Evolutionary conservation across 2,329 filamentous ascomycete genomes (phyloP), one percentile per base, ranked within the genome.

Genomic region (Penicillium vulpinum): DNA sequence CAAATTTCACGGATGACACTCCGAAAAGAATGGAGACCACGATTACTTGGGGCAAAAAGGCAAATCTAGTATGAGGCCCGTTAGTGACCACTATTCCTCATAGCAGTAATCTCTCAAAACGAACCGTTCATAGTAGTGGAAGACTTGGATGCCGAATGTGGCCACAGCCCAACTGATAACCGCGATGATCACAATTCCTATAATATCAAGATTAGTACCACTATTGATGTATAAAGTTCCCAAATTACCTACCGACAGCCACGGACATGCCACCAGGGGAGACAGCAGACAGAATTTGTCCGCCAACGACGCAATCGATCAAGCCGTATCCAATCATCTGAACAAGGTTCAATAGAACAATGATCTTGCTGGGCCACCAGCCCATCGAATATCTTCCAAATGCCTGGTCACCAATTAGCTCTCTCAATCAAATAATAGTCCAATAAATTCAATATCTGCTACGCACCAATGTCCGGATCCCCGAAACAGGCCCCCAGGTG

Each of bases 231-330:
- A 16, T 22, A 2, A 11, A 18, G 21, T 31, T 26, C 9, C 6
- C 11, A 9, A n/a, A 55, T 38, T 18, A 63, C 71, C 51, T 66
- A 63, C 87, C 87, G 1, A 89, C 87, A 33, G 84, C 80, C 21
- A 88, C 81, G 2, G 83, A 84, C 73, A 89, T 79, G 58, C 78
- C 81, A 57, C 81, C 79, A 1, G 77, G 72, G 13, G 83, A 85
- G 4, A 90, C 84, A 2, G 87, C 87, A 5, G 84, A 87, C 2
- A 90, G 74, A 26, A 89, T 88, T 67, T 89, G 87, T 0, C 88
- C 88, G 2, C 84, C 84, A 16, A 90, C 79, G 6, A 89, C 85
- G 33, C 82, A 85, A 68, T 87, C 83, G 57, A 89, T 84, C 67
- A 88, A 74, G 18, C 79, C 77, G 62, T 88, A 88, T 9, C 85